Conservation (phyloP, 2,329 filamentous ascomycete genomes). For the Beauveria asiatica region DNA sequence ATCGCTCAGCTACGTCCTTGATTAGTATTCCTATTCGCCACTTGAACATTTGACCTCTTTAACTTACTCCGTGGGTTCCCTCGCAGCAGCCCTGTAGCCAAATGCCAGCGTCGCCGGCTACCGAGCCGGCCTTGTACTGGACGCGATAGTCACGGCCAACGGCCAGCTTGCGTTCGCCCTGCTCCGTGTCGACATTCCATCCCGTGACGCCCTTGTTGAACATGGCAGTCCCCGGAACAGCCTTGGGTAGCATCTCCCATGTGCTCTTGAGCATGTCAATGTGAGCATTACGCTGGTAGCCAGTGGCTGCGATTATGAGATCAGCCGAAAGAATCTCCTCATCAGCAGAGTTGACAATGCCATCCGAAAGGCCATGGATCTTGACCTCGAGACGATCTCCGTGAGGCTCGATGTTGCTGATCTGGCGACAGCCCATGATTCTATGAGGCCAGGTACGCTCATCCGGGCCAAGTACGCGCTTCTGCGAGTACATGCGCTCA, state of each 20-base stretch:
- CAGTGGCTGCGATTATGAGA: slow-evolving; percentile 77
- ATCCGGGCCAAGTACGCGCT: slow-evolving; percentile 58
- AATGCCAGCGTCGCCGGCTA: slow-evolving; percentile 67
- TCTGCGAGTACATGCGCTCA: slow-evolving; percentile 79
- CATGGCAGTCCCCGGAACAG: slow-evolving; percentile 20
- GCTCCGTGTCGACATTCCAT: slow-evolving; percentile 32
- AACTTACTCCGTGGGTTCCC: slow-evolving; percentile 78
- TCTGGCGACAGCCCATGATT: slow-evolving; percentile 61
- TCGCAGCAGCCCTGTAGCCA: slow-evolving; percentile 96
- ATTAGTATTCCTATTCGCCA: not conserved
- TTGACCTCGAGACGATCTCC: slow-evolving; percentile 47
- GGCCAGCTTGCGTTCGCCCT: slow-evolving; percentile 43
- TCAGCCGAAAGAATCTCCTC: slow-evolving; percentile 67
- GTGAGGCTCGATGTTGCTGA: slow-evolving; percentile 51
- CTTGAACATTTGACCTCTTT: not conserved
- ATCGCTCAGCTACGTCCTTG: slow-evolving; percentile 57
- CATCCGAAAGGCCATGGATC: slow-evolving; percentile 39
- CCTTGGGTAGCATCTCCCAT: slow-evolving; percentile 54
- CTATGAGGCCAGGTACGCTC: slow-evolving; percentile 72
- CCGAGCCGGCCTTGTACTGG: slow-evolving; percentile 56
- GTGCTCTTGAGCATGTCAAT: slow-evolving; percentile 64
- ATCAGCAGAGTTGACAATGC: slow-evolving; percentile 25
- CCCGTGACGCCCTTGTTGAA: slow-evolving; percentile 29
- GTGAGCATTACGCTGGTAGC: slow-evolving; percentile 72
- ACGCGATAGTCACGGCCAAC: slow-evolving; percentile 75